A percentile compares a stretch with the other conserved stretches of the same genome.
Conservation (phyloP, 352 stramenopile genomes). For the Globisporangium spinosum region DNA sequence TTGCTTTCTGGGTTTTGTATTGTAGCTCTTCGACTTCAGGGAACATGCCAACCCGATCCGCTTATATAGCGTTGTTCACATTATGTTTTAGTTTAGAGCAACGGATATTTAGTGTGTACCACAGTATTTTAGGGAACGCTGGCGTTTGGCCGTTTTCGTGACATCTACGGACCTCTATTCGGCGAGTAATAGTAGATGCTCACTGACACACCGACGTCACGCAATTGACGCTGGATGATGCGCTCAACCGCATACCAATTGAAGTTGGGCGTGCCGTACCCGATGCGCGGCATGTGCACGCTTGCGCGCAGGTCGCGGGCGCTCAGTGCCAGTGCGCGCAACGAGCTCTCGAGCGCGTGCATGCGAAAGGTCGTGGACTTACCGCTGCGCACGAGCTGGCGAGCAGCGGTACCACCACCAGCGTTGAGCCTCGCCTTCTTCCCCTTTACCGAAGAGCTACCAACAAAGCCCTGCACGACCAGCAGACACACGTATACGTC, state of each 20-base stretch:
- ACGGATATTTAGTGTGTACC: not conserved
- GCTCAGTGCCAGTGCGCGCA: slow-evolving; percentile 38
- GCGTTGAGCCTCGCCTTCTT: slow-evolving; percentile 46
- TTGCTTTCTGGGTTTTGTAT: slow-evolving; percentile 4
- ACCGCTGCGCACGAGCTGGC: slow-evolving; percentile 37
- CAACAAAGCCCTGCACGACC: slow-evolving; percentile 62
- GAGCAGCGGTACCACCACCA: slow-evolving; percentile 1
- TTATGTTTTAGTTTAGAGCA: not conserved
- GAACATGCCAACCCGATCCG: not conserved
- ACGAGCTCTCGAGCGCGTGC: slow-evolving; percentile 49
- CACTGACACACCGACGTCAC: slow-evolving; percentile 42
- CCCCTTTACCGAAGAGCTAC: slow-evolving; percentile 20
- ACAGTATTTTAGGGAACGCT: not conserved
- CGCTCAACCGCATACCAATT: slow-evolving; percentile 85
- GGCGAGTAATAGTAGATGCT: slow-evolving; percentile 73
- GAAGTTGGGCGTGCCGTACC: slow-evolving; percentile 69
- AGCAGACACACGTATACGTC: slow-evolving; percentile 62
- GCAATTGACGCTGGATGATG: slow-evolving; percentile 58
- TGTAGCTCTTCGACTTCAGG: slow-evolving; percentile 10
- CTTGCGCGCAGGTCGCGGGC: slow-evolving; percentile 37
- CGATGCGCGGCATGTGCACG: slow-evolving; percentile 75
- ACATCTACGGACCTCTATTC: slow-evolving; percentile 14
- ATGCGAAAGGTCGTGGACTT: slow-evolving; percentile 68
- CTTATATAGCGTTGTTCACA: not conserved
- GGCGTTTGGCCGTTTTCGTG: not conserved